Evolutionary conservation across 768 basidiomycete genomes (phyloP), one percentile per base, ranked within the genome.

Genomic region (Psilocybe tampanensis): DNA sequence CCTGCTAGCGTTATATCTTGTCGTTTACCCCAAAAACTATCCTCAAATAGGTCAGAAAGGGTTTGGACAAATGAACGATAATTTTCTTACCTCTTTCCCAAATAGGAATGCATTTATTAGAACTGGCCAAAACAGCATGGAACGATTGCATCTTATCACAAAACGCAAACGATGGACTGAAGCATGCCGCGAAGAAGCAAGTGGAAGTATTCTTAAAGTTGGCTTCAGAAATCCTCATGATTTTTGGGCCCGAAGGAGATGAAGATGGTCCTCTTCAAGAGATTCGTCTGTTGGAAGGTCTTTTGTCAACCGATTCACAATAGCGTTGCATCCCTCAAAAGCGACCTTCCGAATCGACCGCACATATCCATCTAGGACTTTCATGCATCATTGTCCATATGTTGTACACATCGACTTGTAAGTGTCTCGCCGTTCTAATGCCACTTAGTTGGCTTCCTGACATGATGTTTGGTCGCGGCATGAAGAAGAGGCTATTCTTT

Each of bases 101-200:
- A 8, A 21, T 33, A 94, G 91, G 90, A 13, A 76, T 91, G 74
- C 92, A 94, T 69, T 72, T 85, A 11, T 68, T 92, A 18, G 91
- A 93, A 65, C 71, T 91, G 66, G 81, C 90, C 1, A 92, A 92
- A 74, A 87, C 89, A 0, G 76, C 78, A 7, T 93, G 91, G 91
- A 92, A 94, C 66, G 80, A 75, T 13, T 68, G 76, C 21, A 65
- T 86, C 18, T 72, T 61, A 17, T 64, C 73, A 2, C 64, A 67
- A 44, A 68, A 72, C 44, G 41, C 58, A 13, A 47, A 54, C 6
- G 54, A 60, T 17, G 58, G 59, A 11, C 54, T 41, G 21, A 66
- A 70, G 51, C 60, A 51, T 21, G 61, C 48, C 17, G 59, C 70
- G 24, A 68, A 72, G 44, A 64, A 62, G 6, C 68, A 71, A 45